A percentile compares a stretch with the other conserved stretches of the same genome.
These are phyloP conservation scores for Sutorius eximius DNA, from an alignment of 1,284 basidiomycete genomes.

Conservation along the genomic window DNA sequence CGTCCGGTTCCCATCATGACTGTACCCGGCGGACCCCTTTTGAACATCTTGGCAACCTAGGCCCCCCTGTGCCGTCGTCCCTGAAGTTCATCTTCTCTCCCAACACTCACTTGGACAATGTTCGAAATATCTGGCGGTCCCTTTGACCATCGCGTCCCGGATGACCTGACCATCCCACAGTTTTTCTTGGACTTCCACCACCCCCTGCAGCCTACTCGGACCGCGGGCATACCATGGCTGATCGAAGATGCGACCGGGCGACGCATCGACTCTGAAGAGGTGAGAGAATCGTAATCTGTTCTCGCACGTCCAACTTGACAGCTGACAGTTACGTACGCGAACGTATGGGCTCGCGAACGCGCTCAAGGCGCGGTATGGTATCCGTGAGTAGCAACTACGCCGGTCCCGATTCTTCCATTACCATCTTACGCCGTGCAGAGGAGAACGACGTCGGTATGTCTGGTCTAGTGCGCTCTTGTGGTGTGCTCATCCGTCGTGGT, in stretches of 20 bases:
- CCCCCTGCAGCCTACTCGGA: constrained; percentile 48
- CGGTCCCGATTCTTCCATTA: neutral
- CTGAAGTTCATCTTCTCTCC: too few species aligned
- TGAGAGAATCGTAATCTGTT: constrained; percentile 27
- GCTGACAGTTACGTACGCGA: constrained; percentile 47
- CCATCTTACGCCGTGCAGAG: constrained; percentile 17
- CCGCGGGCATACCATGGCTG: constrained; percentile 53
- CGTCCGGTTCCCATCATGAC: constrained; percentile 3
- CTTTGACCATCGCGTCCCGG: constrained; percentile 56
- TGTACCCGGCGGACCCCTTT: neutral
- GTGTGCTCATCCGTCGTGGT: constrained; percentile 6
- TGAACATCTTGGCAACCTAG: neutral
- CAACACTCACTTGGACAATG: constrained; percentile 8
- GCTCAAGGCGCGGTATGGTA: constrained; percentile 52
- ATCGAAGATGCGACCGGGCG: constrained; percentile 64
- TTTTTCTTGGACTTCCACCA: constrained; percentile 65
- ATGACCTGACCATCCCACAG: constrained; percentile 71
- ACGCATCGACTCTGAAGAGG: constrained; percentile 49
- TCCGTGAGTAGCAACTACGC: constrained; percentile 46
- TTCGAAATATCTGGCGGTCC: constrained; percentile 44
- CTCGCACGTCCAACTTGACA: neutral
- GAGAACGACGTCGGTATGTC: constrained; percentile 53
- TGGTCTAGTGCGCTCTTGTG: neutral
- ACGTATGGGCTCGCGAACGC: constrained; percentile 64
- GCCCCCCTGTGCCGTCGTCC: too few species aligned